Base-by-base conservation (phyloP, 805 yeast genomes). In the Nematodospora valgi region DNA sequence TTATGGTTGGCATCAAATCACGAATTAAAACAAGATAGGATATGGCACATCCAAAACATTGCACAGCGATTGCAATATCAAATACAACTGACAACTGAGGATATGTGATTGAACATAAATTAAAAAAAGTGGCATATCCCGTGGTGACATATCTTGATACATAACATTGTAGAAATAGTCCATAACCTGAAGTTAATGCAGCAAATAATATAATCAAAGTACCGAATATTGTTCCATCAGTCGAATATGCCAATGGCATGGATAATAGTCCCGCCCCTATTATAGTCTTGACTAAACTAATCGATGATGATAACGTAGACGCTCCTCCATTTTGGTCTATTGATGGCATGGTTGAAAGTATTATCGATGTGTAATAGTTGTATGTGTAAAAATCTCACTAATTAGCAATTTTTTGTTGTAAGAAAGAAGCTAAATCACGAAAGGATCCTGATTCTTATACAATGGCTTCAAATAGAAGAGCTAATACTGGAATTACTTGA, bases 261-360 rank as follows among this genome's bases (percentile, higher is more conserved):
- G 89, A 86, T 16, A 84, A 67, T 27, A 83, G 64, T 1, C 94
- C 94, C 0, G 93, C 87, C 5, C 94, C 94, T 9, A 85, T 71
- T 37, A 85, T 82, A 17, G 93, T 84, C 60, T 85, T 85, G 36
- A 81, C 72, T 24, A 86, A 64, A 56, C 80, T 82, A 35, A 83
- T 65, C 12, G 76, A 62, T 2, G 91, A 82, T 1, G 89, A 81
- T 2, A 51, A 41, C 17, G 70, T 60, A 9, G 82, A 67, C 3
- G 86, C 84, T 10, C 58, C 61, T 21, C 24, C 19, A 9, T 15
- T 14, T 4, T 37, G 39, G 10, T 35, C 44, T 15, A 46, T 27
- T 9, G 48, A 16, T 8, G 53, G 48, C 54, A 49, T 48, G 27
- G 25, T 32, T 8, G 28, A 29, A 22, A 11, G 11, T 22, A 12